Evolutionary conservation across 176 grass and related monocot genomes (phyloP).

Genomic region (Eragrostis curvula): DNA sequence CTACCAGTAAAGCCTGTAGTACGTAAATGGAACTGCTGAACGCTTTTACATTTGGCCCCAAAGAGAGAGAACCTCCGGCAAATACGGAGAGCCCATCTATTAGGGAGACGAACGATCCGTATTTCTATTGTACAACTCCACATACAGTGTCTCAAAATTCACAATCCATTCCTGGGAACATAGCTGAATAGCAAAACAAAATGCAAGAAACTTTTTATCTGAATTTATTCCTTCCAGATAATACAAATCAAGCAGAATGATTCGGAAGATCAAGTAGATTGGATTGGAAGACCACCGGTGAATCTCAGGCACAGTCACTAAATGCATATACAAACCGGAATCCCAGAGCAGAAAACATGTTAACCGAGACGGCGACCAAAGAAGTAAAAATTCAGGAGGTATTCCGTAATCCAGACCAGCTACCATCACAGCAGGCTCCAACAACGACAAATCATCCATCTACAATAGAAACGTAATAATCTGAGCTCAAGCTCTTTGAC

Average conservation of each 20-base stretch:
- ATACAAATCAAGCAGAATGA: neutral
- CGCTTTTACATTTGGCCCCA: too few relatives aligned
- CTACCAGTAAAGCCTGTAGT: neutral
- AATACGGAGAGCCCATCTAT: neutral
- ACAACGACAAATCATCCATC: constrained; percentile 78
- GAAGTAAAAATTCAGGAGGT: constrained; percentile 47
- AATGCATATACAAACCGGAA: constrained; percentile 14
- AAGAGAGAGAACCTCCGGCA: neutral
- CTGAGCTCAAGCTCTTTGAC: constrained; percentile 52
- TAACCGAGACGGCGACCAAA: constrained; percentile 14
- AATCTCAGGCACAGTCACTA: neutral
- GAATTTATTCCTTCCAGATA: constrained; percentile 27
- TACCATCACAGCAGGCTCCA: constrained; percentile 54
- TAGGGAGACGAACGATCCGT: too few relatives aligned
- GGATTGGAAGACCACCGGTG: neutral
- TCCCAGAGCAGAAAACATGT: constrained; percentile 36
- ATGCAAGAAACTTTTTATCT: neutral
- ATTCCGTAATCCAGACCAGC: constrained; percentile 41
- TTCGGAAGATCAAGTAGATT: neutral
- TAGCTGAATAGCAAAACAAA: neutral
- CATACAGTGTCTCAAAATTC: neutral
- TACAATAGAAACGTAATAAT: constrained; percentile 71
- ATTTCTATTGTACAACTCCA: neutral
- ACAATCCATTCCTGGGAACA: neutral
- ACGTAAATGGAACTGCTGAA: neutral